phyloP scores from a whole-genome alignment of 2,329 filamentous ascomycete species.

The Epicoccum nigrum region DNA sequence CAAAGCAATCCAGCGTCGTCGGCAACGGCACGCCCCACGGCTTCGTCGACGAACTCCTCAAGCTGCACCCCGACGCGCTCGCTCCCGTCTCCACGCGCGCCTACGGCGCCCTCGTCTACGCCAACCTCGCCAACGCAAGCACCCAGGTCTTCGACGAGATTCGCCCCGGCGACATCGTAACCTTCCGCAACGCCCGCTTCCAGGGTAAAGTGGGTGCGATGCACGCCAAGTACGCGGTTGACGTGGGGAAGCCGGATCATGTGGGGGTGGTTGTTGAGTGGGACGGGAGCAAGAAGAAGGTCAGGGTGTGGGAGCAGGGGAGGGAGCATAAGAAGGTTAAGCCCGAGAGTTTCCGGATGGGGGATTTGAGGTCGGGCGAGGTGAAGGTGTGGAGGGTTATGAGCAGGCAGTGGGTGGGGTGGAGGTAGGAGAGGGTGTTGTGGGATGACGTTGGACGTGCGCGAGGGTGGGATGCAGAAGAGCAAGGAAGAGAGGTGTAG shows the following conservation, averaged over 20 bases:
- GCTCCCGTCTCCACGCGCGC: constrained; percentile 84
- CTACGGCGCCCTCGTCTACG: constrained; percentile 91
- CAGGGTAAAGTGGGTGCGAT: constrained; percentile 94
- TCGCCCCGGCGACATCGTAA: constrained; percentile 88
- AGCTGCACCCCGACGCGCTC: constrained; percentile 74
- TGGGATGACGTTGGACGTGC: too few relatives aligned
- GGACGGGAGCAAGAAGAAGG: constrained; percentile 98
- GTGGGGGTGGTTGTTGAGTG: constrained; percentile 92
- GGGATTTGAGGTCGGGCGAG: constrained; percentile 89
- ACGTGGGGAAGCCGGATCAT: constrained; percentile 87
- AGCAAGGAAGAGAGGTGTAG: too few relatives aligned
- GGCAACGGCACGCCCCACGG: constrained; percentile 82
- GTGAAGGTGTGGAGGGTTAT: constrained; percentile 98
- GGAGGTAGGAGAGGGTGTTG: constrained; percentile 52
- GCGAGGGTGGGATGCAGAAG: too few relatives aligned
- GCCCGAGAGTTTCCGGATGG: constrained; percentile 90
- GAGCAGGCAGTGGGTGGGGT: constrained; percentile 89
- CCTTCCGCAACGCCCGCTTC: constrained; percentile 89
- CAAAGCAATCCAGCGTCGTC: constrained; percentile 79
- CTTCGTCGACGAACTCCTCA: constrained; percentile 79
- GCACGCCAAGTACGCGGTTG: constrained; percentile 89
- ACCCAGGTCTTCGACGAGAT: constrained; percentile 93
- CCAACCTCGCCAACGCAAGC: constrained; percentile 92
- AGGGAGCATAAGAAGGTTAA: constrained; percentile 93
- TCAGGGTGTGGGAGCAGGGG: constrained; percentile 93